Base-by-base conservation (phyloP, 106 monocot species). In the Apostasia shenzhenica region DNA sequence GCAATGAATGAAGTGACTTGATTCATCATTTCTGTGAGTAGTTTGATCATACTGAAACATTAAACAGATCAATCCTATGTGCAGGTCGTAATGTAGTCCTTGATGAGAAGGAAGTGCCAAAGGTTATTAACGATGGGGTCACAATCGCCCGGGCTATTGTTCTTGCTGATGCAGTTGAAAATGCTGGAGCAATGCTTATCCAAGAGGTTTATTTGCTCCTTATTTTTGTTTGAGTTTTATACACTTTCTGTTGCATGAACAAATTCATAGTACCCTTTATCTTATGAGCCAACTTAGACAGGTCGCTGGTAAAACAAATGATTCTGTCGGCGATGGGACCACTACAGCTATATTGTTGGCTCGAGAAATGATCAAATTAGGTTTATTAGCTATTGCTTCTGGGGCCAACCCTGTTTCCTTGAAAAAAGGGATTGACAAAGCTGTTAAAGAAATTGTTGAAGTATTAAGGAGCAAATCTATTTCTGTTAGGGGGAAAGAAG, bases 51-150 rank as follows among this genome's bases (percentile, higher is more conserved):
- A 48, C 5, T 14, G 37, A 11, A 65, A 10, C 48, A 48, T 0
- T 47, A 37, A 48, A 65, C 48, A 14, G 4, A 65, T 7, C 2
- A 3, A 38, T 14, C 64, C 41, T 41, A 14, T 48, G 48, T 72
- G 66, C 76, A 99, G 97, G 92, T 57, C 75, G 90, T 47, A 99
- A 92, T 81, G 92, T 92, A 59, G 81, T 99, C 55, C 89, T 99
- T 68, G 97, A 99, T 82, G 84, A 90, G n/a, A 60, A 80, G 8
- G 97, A 74, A 57, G 77, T 92, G 12, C 97, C 97, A 14, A 99
- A 92, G 81, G 87, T 99, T 59, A 90, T 99, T n/a, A 99, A 92
- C 73, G 97, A 99, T 85, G 97, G 97, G 9, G 87, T 90, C 39
- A 90, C 97, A 42, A 99, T 99, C 72, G 97, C 92, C 71, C 72